Conservation (phyloP, 257 asterid genomes). For the Penstemon davidsonii region DNA sequence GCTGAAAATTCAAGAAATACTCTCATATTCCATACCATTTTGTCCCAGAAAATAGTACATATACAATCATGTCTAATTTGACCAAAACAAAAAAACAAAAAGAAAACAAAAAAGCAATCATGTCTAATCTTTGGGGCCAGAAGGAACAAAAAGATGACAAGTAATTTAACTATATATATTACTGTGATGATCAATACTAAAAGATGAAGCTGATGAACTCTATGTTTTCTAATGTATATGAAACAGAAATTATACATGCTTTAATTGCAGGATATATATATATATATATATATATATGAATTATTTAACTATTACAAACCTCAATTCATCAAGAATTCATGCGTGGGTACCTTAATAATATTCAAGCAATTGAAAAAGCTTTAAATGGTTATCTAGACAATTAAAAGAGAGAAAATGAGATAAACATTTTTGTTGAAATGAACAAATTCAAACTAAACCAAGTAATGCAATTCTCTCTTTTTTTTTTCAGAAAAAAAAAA, state of each 20-base stretch:
- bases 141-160: constrained; percentile 15
- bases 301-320: constrained; percentile 33
- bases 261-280: neutral
- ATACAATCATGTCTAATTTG: neutral
- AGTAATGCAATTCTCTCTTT: constrained; percentile 1
- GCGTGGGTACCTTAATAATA: constrained; percentile 7
- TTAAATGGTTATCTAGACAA: constrained; percentile 6
- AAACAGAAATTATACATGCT: constrained; percentile 11
- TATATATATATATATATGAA: neutral
- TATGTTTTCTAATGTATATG: neutral
- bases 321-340: constrained; percentile 23
- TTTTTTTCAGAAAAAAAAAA: constrained; percentile 20
- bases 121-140: constrained; percentile 15
- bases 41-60: neutral
- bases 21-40: neutral
- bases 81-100: no score
- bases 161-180: constrained; percentile 14
- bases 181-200: neutral
- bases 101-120: neutral
- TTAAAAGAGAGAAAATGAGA: neutral
- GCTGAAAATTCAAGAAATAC: neutral
- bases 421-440: constrained; percentile 20
- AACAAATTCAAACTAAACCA: constrained; percentile 27
- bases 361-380: constrained; percentile 23
- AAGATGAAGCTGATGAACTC: no score